Conservation (phyloP, 2,329 filamentous ascomycete species). For the Dothiorella sarmentorum region DNA sequence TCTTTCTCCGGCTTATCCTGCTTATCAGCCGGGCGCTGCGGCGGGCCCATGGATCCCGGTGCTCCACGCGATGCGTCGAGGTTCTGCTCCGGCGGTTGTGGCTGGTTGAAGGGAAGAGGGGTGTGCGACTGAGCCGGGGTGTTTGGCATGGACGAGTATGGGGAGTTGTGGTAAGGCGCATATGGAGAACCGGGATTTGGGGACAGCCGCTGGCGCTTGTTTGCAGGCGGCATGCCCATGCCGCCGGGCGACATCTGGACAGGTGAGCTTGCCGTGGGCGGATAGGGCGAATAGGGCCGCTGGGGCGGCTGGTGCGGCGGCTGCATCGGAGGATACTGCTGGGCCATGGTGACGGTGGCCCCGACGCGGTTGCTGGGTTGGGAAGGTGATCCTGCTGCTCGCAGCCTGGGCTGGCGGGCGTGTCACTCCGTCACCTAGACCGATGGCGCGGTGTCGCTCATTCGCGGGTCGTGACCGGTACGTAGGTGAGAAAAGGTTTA, state of each 20-base stretch:
- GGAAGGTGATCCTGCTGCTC: not conserved
- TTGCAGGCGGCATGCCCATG: slow-evolving; percentile 64
- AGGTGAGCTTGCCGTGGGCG: slow-evolving; percentile 39
- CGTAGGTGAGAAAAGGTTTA: not conserved
- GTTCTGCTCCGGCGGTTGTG: slow-evolving; percentile 35
- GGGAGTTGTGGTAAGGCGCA: slow-evolving; percentile 51
- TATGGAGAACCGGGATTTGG: slow-evolving; percentile 30
- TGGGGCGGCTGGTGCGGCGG: slow-evolving; percentile 42
- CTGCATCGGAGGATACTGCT: slow-evolving; percentile 30
- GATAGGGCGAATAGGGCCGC: slow-evolving; percentile 56
- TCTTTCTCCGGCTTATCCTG: slow-evolving; percentile 58
- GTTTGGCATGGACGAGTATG: slow-evolving; percentile 37
- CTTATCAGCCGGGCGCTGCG: slow-evolving; percentile 56
- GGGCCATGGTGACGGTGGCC: slow-evolving; percentile 18
- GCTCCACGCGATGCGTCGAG: slow-evolving; percentile 22
- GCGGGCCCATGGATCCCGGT: slow-evolving; percentile 58
- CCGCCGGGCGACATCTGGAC: slow-evolving; percentile 42
- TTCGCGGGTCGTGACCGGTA: not conserved
- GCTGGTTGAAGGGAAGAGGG: slow-evolving; percentile 49
- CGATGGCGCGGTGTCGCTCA: slow-evolving; percentile 5
- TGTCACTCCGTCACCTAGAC: slow-evolving; percentile 13
- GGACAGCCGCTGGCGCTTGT: slow-evolving; percentile 55
- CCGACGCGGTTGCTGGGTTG: slow-evolving; percentile 1
- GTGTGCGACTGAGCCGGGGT: slow-evolving; percentile 32
- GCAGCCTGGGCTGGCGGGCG: slow-evolving; percentile 15